phyloP scores from a whole-genome alignment of 768 basidiomycete species.

The Lactifluus hygrophoroides region DNA sequence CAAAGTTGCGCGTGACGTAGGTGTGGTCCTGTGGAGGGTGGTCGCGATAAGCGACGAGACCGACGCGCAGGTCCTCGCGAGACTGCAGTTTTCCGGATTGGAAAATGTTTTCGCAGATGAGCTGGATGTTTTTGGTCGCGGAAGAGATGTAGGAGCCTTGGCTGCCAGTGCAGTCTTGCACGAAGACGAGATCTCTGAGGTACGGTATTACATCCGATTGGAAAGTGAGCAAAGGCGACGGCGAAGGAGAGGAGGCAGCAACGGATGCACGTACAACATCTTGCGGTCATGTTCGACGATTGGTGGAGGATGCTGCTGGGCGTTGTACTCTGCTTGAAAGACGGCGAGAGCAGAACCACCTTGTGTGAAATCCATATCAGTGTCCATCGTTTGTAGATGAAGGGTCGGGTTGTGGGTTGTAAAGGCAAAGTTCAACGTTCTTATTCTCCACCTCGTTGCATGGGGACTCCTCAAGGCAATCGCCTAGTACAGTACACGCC shows the following conservation, averaged over 20 bases:
- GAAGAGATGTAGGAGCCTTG: constrained; percentile 88
- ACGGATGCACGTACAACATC: constrained; percentile 56
- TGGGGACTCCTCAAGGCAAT: constrained; percentile 12
- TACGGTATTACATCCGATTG: background rate
- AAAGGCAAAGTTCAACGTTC: constrained; percentile 7
- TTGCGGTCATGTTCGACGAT: constrained; percentile 42
- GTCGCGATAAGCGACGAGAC: constrained; percentile 91
- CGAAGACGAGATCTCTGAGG: constrained; percentile 82
- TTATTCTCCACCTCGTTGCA: constrained; percentile 18
- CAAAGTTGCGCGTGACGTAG: constrained; percentile 88
- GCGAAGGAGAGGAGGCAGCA: background rate
- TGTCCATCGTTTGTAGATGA: constrained; percentile 48
- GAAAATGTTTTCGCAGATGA: constrained; percentile 91
- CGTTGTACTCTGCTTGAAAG: constrained; percentile 30
- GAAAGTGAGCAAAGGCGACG: background rate
- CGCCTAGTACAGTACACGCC: constrained; percentile 8
- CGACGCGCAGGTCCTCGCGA: constrained; percentile 83
- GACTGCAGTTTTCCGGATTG: constrained; percentile 87
- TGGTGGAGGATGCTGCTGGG: constrained; percentile 27
- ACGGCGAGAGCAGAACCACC: constrained; percentile 27
- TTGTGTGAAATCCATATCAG: constrained; percentile 65
- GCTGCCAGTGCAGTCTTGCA: constrained; percentile 92
- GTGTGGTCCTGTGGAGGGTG: constrained; percentile 97
- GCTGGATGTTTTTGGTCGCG: constrained; percentile 92
- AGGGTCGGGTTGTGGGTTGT: background rate